Evolutionary conservation across 768 basidiomycete genomes (phyloP), one percentile per base, ranked within the genome.

Genomic region (Sistotremastrum suecicum): DNA sequence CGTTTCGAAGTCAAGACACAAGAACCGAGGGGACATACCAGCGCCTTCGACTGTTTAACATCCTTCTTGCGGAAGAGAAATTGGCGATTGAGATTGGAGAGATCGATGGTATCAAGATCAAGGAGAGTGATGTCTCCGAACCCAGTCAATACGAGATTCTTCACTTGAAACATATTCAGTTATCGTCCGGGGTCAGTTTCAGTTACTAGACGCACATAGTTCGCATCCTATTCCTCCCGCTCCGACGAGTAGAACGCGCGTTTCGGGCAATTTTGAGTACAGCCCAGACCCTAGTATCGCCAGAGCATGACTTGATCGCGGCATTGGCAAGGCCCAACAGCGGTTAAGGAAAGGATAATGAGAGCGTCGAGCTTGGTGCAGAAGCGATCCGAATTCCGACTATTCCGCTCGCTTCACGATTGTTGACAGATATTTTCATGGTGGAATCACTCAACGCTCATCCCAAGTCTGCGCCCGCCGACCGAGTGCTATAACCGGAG

Each of bases 211-310:
- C 78, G 54, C 60, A 91, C 91, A 60, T 3, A 99, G 74, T 66
- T 99, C 95, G 56, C 94, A 99, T 5, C 95, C 95, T 57, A 98
- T 98, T 0, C 94, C 94, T 39, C 92, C 92, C 38, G 90, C 90
- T 31, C 95, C 95, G 33, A 99, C 94, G 30, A 97, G 69, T 50
- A 99, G 67, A 29, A 95, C 81, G 48, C 68, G 80, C 5, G 79
- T 80, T 38, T 70, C 61, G 3, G 76, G 66, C 3, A 88, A 67
- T 47, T 72, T 71, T 28, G 64, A 58, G 54, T 76, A 75, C 10
- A 90, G 63, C 52, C 83, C 79, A 37, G 74, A 63, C 5, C 91
- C 91, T 3, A 98, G 71, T 47, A 97, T 82, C 8, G 86, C 81
- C 50, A 73, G 66, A 4, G 83, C 81, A 59, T 91, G 80, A 4